Percentiles rank a stretch among this genome's conserved stretches.
phyloP scores from a whole-genome alignment of 768 basidiomycete species.

The Leccinum subtestaceum region DNA sequence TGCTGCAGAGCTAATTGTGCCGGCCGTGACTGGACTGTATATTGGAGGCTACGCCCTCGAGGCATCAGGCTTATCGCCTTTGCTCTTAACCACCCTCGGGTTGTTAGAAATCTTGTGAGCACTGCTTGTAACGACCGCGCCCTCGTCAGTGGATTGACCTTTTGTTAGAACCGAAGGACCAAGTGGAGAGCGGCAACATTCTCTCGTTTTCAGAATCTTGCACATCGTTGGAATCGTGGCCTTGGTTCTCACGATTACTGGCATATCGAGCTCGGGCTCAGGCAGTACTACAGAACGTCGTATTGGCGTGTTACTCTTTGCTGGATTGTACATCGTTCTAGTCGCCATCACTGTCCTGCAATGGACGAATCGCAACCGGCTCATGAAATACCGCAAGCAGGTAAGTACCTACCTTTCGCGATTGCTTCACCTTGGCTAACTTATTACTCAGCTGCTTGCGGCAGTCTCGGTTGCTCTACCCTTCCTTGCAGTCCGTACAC shows the following conservation, averaged over 20 bases:
- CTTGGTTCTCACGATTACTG: slow-evolving; percentile 34
- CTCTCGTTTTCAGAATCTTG: slow-evolving; percentile 25
- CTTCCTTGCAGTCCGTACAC: slow-evolving; percentile 48
- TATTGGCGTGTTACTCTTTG: slow-evolving; percentile 35
- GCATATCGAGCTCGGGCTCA: slow-evolving; percentile 23
- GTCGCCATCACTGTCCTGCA: slow-evolving; percentile 45
- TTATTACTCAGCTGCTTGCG: slow-evolving; percentile 45
- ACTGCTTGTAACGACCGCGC: neutral
- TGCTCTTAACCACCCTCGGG: slow-evolving; percentile 37
- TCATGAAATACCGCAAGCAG: slow-evolving; percentile 27
- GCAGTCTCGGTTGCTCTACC: slow-evolving; percentile 57
- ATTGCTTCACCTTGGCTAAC: slow-evolving; percentile 9
- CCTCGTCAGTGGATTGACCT: slow-evolving; percentile 2
- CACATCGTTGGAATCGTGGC: slow-evolving; percentile 28
- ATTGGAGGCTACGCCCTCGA: slow-evolving; percentile 50
- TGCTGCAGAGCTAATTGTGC: slow-evolving; percentile 45
- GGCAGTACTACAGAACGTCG: slow-evolving; percentile 29
- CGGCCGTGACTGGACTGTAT: slow-evolving; percentile 43
- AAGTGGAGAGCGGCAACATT: slow-evolving; percentile 13
- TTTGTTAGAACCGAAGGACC: slow-evolving; percentile 31
- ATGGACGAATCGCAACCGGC: slow-evolving; percentile 47
- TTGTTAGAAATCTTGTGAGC: slow-evolving; percentile 37
- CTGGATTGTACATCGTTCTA: slow-evolving; percentile 40
- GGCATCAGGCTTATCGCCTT: slow-evolving; percentile 38
- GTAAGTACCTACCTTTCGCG: slow-evolving; percentile 29